Evolutionary conservation across 345 rosid species (phyloP), one percentile per base, ranked within the genome.

Genomic region (Linum lewisii): DNA sequence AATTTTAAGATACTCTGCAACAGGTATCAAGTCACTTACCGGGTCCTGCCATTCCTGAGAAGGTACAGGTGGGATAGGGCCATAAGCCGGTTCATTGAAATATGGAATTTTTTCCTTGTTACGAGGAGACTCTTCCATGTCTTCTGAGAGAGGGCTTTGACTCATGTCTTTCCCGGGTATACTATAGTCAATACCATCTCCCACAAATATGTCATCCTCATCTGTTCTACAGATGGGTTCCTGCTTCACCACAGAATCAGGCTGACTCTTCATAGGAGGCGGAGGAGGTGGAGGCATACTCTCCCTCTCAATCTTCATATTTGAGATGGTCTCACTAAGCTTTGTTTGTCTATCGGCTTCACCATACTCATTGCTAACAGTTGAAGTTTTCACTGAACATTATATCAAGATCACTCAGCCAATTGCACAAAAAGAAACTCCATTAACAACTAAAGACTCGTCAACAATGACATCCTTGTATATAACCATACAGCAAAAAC

Each of bases 101-200:
- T 85, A 86, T 54, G 87, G 23, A 61, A 72, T 81, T 72, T 71
- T 85, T 69, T 87, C 99, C 72, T 82, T 89, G 70, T 78, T 83
- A 69, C 89, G 73, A 65, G 99, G 99, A 68, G 97, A 93, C 75
- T 93, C 99, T 70, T 89, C 99, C 99, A 89, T 89, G 69, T 93
- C 99, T 78, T 89, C 97, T 45, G 94, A 93, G 36, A 82, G 72
- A 68, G 99, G 99, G 77, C 99, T 93, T 58, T 81, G 85, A 32
- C 77, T 78, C 73, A 65, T 66, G 66, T 83, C 99, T 66, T 93
- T 85, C 36, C 87, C 90, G 57, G 97, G 95, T 74, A 87, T 72
- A 16, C 58, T 57, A 66, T 85, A 93, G 69, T 93, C 88, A 56
- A 80, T 54, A 19, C 99, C 99, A 3, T 81, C 94, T 45, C 99